phyloP scores from a whole-genome alignment of 2,329 filamentous ascomycete species.

The Lasiodiplodia theobromae region DNA sequence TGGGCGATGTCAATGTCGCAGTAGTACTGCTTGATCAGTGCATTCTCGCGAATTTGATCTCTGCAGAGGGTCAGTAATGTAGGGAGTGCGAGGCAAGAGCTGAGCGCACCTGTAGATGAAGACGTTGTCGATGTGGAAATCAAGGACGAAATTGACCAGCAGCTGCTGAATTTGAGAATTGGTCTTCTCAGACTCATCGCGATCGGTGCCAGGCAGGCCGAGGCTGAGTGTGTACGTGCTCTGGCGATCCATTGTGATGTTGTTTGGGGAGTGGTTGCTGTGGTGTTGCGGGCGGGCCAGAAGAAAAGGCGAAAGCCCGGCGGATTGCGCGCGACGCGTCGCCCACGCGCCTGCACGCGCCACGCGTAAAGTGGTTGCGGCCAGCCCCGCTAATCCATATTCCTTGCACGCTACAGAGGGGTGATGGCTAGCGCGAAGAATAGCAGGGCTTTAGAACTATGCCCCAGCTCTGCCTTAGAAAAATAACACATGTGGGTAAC shows the following conservation, averaged over 20 bases:
- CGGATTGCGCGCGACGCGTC: constrained; percentile 11
- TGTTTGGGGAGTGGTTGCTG: constrained; percentile 21
- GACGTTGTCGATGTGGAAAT: constrained; percentile 91
- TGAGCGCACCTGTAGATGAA: constrained; percentile 84
- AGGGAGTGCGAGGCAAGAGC: neutral
- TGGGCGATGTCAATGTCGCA: constrained; percentile 97
- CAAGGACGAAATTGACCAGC: constrained; percentile 88
- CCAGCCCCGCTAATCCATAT: neutral
- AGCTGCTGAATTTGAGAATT: constrained; percentile 69
- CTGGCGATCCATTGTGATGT: constrained; percentile 77
- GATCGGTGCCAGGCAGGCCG: constrained; percentile 70
- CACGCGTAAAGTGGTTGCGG: constrained; percentile 33
- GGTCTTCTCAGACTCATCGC: constrained; percentile 43
- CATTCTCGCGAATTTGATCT: constrained; percentile 95
- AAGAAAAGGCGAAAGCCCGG: constrained; percentile 31
- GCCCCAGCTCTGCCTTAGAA: too few species aligned
- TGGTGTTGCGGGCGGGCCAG: neutral
- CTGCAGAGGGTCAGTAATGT: constrained; percentile 59
- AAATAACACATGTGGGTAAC: too few species aligned
- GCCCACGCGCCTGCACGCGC: constrained; percentile 19
- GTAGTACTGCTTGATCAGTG: constrained; percentile 90
- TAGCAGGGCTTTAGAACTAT: too few species aligned
- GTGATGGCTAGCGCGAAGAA: too few species aligned
- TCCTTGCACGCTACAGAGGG: neutral
- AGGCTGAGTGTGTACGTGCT: constrained; percentile 87